Conservation (phyloP, 192 early-diverging fungal genomes). For the Gaertneriomyces sp. region DNA sequence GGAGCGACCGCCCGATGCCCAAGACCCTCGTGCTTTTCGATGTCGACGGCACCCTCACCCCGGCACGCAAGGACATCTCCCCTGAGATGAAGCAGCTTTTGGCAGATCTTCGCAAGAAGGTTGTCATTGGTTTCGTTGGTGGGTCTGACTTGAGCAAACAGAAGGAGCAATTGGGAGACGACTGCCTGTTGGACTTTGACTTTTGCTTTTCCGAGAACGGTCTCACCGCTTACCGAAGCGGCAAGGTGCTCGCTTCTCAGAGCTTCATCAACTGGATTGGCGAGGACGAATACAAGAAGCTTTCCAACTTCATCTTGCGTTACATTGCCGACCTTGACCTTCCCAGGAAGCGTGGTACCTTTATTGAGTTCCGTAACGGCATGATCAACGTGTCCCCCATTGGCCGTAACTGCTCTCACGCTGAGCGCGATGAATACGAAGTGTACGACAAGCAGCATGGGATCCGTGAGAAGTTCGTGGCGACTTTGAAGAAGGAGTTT, state of each 20-base stretch:
- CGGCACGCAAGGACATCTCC: constrained; percentile 80
- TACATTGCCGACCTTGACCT: constrained; percentile 95
- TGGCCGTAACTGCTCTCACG: constrained; percentile 86
- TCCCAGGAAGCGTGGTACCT: constrained; percentile 94
- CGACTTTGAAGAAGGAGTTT: constrained; percentile 76
- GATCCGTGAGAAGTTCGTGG: constrained; percentile 83
- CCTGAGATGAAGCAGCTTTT: constrained; percentile 75
- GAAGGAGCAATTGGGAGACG: constrained; percentile 86
- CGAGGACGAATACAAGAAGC: constrained; percentile 86
- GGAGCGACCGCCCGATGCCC: constrained; percentile 47
- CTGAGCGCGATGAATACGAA: constrained; percentile 91
- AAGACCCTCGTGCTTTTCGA: constrained; percentile 90
- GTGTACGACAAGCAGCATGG: constrained; percentile 80
- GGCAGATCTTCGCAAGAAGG: constrained; percentile 76
- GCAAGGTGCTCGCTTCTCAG: constrained; percentile 66
- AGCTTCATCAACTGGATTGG: constrained; percentile 90
- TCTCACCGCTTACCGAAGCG: constrained; percentile 83
- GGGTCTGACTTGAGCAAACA: constrained; percentile 94
- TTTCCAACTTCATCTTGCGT: constrained; percentile 87
- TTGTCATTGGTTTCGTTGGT: constrained; percentile 94
- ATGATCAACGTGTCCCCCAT: constrained; percentile 99
- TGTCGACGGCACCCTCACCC: constrained; percentile 96
- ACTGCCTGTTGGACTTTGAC: constrained; percentile 77
- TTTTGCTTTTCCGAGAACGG: constrained; percentile 98
- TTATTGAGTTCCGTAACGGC: constrained; percentile 97